Conservation (phyloP, 768 basidiomycete genomes). For the Hericium coralloides region DNA sequence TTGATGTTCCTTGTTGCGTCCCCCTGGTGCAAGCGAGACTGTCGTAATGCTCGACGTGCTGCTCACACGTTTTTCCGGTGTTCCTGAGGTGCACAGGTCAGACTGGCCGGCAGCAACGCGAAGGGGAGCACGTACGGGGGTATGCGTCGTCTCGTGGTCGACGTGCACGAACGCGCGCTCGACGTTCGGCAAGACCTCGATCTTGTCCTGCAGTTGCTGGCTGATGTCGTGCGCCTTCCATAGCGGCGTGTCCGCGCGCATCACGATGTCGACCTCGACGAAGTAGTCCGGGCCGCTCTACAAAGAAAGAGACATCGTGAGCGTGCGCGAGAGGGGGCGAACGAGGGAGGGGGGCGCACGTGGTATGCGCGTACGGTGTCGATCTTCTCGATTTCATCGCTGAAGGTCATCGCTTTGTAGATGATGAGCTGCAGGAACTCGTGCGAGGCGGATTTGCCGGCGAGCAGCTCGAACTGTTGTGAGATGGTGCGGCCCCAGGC, state of each 20-base stretch:
- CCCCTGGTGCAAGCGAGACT: no score
- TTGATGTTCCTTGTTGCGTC: no score
- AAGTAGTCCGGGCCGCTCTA: constrained; percentile 54
- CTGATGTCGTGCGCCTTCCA: constrained; percentile 85
- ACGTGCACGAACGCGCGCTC: constrained; percentile 93
- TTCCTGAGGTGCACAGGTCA: constrained; percentile 23
- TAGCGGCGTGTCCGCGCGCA: constrained; percentile 80
- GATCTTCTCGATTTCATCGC: constrained; percentile 73
- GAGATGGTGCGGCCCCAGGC: constrained; percentile 75
- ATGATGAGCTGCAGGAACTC: constrained; percentile 87
- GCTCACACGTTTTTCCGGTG: constrained; percentile 30
- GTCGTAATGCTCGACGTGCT: no score
- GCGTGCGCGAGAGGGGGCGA: constrained; percentile 27
- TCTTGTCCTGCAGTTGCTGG: constrained; percentile 79
- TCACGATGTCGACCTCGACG: constrained; percentile 93
- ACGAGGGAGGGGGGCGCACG: constrained; percentile 31
- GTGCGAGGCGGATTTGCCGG: constrained; percentile 86
- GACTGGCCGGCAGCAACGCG: not conserved
- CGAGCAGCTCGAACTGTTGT: constrained; percentile 75
- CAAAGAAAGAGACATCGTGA: not conserved
- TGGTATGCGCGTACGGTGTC: constrained; percentile 94
- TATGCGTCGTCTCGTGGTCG: constrained; percentile 87
- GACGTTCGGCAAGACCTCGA: constrained; percentile 84
- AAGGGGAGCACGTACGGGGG: constrained; percentile 34
- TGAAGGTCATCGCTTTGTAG: constrained; percentile 90